These are phyloP conservation scores for Dendrostoma leiphaemia DNA, from an alignment of 2,329 filamentous ascomycete species.

Conservation along the genomic window DNA sequence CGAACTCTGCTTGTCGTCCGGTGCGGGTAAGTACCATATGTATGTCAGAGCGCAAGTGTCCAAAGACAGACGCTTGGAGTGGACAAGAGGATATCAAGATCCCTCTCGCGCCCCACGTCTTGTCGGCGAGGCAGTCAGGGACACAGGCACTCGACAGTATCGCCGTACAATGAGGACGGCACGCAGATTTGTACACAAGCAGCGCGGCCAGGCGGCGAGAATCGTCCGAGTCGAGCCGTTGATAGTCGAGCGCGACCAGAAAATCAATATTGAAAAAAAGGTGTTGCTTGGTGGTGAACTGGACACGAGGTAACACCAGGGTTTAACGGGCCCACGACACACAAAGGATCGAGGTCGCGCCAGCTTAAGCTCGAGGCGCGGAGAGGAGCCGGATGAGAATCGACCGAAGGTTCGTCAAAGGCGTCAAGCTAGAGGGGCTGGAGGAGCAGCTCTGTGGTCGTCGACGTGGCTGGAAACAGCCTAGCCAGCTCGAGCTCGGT, in stretches of 20 bases:
- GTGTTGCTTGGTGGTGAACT: too few relatives aligned
- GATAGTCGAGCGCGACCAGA: too few relatives aligned
- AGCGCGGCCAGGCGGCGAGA: too few relatives aligned
- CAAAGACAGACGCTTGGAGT: too few relatives aligned
- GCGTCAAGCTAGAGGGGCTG: neutral
- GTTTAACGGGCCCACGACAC: too few relatives aligned
- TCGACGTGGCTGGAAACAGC: neutral
- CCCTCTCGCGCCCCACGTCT: too few relatives aligned
- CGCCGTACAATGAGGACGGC: too few relatives aligned
- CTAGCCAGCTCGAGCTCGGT: neutral
- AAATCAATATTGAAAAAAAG: too few relatives aligned
- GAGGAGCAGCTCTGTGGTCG: neutral
- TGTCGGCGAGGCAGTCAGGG: too few relatives aligned
- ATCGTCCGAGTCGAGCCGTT: too few relatives aligned
- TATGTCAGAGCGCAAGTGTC: neutral
- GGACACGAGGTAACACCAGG: neutral
- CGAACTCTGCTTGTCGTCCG: neutral
- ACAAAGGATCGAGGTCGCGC: neutral
- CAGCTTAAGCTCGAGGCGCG: neutral
- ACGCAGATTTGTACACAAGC: too few relatives aligned
- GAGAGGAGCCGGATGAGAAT: neutral
- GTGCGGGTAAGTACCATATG: neutral
- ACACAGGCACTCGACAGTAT: too few relatives aligned
- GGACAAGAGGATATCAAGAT: neutral
- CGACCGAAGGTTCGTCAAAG: neutral